Percentiles rank a stretch among this genome's conserved stretches.
These are phyloP conservation scores for Scutellaria baicalensis DNA, from an alignment of 257 asterid genomes.

Conservation along the genomic window DNA sequence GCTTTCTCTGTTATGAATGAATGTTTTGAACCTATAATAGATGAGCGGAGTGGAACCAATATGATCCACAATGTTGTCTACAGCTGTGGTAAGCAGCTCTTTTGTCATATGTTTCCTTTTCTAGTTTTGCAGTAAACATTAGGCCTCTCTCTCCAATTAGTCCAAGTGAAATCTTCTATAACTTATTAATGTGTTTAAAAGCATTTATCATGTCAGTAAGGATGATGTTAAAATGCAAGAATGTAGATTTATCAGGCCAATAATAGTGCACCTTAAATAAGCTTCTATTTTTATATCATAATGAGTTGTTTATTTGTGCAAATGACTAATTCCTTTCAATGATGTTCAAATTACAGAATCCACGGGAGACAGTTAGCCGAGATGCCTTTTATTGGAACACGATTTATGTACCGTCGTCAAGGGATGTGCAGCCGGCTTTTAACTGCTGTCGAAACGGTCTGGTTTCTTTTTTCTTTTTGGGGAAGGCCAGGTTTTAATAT, in stretches of 20 bases:
- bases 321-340: slow-evolving; percentile 11
- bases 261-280: background rate
- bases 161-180: background rate
- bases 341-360: slow-evolving; percentile 41
- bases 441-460: slow-evolving; percentile 65
- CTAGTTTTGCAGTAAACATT: background rate
- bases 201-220: background rate
- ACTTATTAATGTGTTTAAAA: background rate
- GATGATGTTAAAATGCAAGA: background rate
- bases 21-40: slow-evolving; percentile 54
- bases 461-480: slow-evolving; percentile 9
- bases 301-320: slow-evolving; percentile 4
- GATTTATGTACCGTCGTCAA: slow-evolving; percentile 70
- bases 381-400: slow-evolving; percentile 98
- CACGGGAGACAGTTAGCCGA: slow-evolving; percentile 84
- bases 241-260: slow-evolving; percentile 6
- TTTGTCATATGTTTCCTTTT: background rate
- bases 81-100: slow-evolving; percentile 48
- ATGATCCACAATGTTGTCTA: slow-evolving; percentile 59
- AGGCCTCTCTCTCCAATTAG: slow-evolving; percentile 9
- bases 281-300: background rate
- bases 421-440: slow-evolving; percentile 89
- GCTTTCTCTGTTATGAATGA: slow-evolving; percentile 61
- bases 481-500: background rate
- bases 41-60: slow-evolving; percentile 55